Percentiles rank a stretch among this genome's conserved stretches.
Evolutionary conservation across 176 grass and related monocot species (phyloP).

Genomic region (Bolboschoenus planiculmis): DNA sequence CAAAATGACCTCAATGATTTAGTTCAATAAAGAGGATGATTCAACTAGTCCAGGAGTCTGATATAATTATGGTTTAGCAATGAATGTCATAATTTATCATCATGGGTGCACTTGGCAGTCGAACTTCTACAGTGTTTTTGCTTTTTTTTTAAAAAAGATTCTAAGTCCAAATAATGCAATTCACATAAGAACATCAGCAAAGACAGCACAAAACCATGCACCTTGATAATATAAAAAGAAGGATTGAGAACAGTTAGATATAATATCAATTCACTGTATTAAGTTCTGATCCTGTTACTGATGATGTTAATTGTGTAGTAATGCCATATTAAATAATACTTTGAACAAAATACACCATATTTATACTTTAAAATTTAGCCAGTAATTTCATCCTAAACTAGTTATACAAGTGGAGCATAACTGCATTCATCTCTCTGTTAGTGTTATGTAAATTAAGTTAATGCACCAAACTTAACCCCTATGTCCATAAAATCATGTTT

Average conservation of each 20-base stretch:
- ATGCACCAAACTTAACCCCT: neutral
- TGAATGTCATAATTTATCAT: neutral
- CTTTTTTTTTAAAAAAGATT: too few species aligned
- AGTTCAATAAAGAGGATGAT: neutral
- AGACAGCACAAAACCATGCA: neutral
- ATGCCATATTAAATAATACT: neutral
- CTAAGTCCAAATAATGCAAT: neutral
- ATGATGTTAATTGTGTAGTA: neutral
- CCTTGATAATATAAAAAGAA: neutral
- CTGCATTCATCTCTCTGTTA: neutral
- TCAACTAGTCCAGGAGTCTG: neutral
- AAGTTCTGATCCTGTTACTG: neutral
- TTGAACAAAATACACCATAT: neutral
- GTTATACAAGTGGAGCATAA: neutral
- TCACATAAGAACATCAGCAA: neutral
- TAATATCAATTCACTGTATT: neutral
- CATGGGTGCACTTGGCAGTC: neutral
- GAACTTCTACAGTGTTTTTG: neutral
- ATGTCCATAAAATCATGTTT: neutral
- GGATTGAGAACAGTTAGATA: neutral
- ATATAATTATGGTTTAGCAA: neutral
- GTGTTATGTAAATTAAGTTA: neutral
- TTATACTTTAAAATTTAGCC: neutral
- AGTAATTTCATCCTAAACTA: neutral
- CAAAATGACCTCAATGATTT: neutral